Conservation (phyloP, 257 asterid species). For the Capsicum chinense region DNA sequence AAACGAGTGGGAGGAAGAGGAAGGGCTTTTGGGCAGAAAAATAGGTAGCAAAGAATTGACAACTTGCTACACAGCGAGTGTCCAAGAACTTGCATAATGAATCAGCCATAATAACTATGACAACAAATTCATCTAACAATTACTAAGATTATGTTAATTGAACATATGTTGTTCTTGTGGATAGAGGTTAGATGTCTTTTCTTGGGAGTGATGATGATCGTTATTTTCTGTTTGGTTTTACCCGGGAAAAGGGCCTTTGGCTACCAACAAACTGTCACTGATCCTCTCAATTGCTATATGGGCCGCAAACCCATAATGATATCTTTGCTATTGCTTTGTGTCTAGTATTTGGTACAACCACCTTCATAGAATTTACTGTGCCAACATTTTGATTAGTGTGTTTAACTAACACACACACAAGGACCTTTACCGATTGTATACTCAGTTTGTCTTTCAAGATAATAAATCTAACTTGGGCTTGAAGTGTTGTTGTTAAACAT, state of each 20-base stretch:
- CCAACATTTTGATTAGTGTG: background rate
- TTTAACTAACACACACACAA: no score
- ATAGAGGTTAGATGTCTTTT: constrained; percentile 3
- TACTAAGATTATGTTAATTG: constrained; percentile 1
- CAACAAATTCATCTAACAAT: background rate
- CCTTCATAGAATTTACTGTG: background rate
- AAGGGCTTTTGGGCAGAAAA: constrained; percentile 45
- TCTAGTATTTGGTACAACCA: background rate
- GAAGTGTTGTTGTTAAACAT: no score
- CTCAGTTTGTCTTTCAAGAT: background rate
- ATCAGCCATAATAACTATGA: constrained; percentile 41
- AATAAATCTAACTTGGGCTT: background rate
- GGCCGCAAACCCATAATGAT: constrained; percentile 19
- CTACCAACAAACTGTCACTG: background rate
- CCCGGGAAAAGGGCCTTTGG: constrained; percentile 10
- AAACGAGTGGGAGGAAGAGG: constrained; percentile 30
- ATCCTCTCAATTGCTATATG: constrained; percentile 19
- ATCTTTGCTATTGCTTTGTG: background rate
- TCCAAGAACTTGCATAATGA: constrained; percentile 22
- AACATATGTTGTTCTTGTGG: constrained; percentile 1
- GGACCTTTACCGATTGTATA: background rate
- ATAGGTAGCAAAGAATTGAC: constrained; percentile 30
- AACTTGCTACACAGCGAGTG: constrained; percentile 23
- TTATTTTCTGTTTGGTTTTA: constrained; percentile 29
- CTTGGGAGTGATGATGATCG: constrained; percentile 5